Percentiles rank a stretch among this genome's conserved stretches.
phyloP scores from a whole-genome alignment of 1,139 yeast species.

The Geotrichum macrosporum region DNA sequence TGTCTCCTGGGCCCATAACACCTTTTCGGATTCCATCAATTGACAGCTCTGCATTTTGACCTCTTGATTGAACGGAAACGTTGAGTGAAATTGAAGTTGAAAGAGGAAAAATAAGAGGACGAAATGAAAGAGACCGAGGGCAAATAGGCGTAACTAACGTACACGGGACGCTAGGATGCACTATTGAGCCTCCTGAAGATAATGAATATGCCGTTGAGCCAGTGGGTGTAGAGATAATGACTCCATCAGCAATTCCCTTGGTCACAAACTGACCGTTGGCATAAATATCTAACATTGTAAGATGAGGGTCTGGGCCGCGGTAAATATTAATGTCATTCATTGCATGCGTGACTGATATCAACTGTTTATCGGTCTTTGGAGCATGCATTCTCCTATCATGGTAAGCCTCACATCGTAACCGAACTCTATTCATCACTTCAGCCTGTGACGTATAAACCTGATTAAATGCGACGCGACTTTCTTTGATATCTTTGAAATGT shows the following conservation, averaged over 20 bases:
- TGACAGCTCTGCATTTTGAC: conserved; percentile 44
- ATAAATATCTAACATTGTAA: conserved; percentile 73
- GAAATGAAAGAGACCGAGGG: conserved; percentile 83
- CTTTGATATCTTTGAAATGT: conserved; percentile 47
- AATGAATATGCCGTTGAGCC: conserved; percentile 93
- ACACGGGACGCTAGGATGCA: conserved; percentile 82
- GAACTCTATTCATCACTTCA: conserved; percentile 65
- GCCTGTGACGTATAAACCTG: conserved; percentile 64
- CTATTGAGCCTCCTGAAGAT: conserved; percentile 87
- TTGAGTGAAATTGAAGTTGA: conserved; percentile 63
- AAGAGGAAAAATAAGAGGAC: conserved; percentile 79
- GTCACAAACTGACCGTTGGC: conserved; percentile 81
- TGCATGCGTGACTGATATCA: conserved; percentile 48
- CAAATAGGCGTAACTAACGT: conserved; percentile 84
- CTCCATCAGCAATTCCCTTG: conserved; percentile 88
- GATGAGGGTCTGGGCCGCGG: conserved; percentile 82
- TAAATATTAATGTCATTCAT: conserved; percentile 89
- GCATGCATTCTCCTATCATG: conserved; percentile 20
- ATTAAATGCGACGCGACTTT: conserved; percentile 57
- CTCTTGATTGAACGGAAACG: conserved; percentile 42
- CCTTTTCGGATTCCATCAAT: conserved; percentile 80
- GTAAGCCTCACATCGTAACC: conserved; percentile 64
- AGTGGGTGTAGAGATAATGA: conserved; percentile 81
- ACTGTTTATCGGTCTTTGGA: conserved; percentile 9
- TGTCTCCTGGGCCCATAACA: conserved; percentile 68